phyloP scores from a whole-genome alignment of 75 land plant genomes.

The Ceratopteris richardii region DNA sequence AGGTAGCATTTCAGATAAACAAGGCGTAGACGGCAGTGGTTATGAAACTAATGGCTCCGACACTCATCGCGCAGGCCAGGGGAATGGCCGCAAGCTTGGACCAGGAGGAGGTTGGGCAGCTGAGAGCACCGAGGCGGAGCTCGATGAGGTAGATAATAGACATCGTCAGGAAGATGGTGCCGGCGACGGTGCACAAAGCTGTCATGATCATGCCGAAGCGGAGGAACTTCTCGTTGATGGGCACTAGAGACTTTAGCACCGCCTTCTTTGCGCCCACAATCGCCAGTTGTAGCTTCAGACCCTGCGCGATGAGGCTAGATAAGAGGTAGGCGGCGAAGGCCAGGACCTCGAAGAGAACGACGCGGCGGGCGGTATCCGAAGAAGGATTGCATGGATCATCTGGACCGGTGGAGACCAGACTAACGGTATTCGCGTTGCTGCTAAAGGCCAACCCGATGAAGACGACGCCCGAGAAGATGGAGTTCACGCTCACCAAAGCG shows the following conservation, averaged over 20 bases:
- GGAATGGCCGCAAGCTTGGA: conserved; percentile 43
- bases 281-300: conserved; percentile 81
- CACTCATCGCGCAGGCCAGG: conserved; percentile 50
- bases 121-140: conserved; percentile 67
- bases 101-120: conserved; percentile 43
- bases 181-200: conserved; percentile 74
- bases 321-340: too few species aligned
- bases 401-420: too few species aligned
- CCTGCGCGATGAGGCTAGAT: too few species aligned
- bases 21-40: neutral
- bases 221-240: conserved; percentile 42
- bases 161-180: conserved; percentile 65
- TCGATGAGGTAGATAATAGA: conserved; percentile 75
- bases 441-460: too few species aligned
- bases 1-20: neutral
- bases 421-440: too few species aligned
- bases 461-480: too few species aligned
- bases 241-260: conserved; percentile 33
- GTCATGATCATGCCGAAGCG: conserved; percentile 73
- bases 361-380: too few species aligned
- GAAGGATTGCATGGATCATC: too few species aligned
- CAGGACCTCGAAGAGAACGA: too few species aligned
- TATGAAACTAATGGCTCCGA: conserved; percentile 1
- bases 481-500: too few species aligned
- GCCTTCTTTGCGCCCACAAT: conserved; percentile 50